These are phyloP conservation scores for Mycena haematopus DNA, from an alignment of 768 basidiomycete species.

Conservation along the genomic window DNA sequence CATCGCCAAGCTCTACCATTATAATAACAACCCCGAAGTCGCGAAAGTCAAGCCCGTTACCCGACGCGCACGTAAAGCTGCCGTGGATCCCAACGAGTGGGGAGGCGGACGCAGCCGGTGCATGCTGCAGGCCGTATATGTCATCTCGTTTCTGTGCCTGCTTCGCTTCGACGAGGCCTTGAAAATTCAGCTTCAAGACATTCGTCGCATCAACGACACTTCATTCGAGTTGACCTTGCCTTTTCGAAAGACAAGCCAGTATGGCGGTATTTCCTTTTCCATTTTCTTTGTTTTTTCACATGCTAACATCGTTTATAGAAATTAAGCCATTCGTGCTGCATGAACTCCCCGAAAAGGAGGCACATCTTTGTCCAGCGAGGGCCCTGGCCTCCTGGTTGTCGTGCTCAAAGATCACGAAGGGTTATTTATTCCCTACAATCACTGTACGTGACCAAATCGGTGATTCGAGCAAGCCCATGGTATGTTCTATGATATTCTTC, in stretches of 20 bases:
- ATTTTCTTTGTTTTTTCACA: too few species aligned
- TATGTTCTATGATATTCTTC: constrained; percentile 16
- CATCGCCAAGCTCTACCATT: constrained; percentile 32
- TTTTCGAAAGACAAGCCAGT: constrained; percentile 16
- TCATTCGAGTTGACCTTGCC: constrained; percentile 33
- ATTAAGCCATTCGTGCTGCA: constrained; percentile 37
- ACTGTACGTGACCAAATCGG: constrained; percentile 36
- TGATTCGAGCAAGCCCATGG: constrained; percentile 33
- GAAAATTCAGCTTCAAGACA: constrained; percentile 39
- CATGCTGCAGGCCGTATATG: constrained; percentile 41
- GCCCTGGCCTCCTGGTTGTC: constrained; percentile 40
- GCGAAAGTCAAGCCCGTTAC: constrained; percentile 29
- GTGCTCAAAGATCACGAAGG: constrained; percentile 30
- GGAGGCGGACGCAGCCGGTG: constrained; percentile 36
- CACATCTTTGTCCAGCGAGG: constrained; percentile 43
- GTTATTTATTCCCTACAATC: constrained; percentile 43
- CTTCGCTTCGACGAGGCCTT: constrained; percentile 43
- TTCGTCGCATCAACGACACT: constrained; percentile 17
- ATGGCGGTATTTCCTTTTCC: too few species aligned
- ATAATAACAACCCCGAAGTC: constrained; percentile 33
- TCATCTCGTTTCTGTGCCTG: constrained; percentile 42
- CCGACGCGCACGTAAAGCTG: constrained; percentile 19
- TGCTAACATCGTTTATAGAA: background rate
- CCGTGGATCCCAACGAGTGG: constrained; percentile 34
- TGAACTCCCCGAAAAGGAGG: constrained; percentile 32